These are phyloP conservation scores for Tubosaeta sp. DNA, from an alignment of 768 basidiomycete species.

Conservation along the genomic window DNA sequence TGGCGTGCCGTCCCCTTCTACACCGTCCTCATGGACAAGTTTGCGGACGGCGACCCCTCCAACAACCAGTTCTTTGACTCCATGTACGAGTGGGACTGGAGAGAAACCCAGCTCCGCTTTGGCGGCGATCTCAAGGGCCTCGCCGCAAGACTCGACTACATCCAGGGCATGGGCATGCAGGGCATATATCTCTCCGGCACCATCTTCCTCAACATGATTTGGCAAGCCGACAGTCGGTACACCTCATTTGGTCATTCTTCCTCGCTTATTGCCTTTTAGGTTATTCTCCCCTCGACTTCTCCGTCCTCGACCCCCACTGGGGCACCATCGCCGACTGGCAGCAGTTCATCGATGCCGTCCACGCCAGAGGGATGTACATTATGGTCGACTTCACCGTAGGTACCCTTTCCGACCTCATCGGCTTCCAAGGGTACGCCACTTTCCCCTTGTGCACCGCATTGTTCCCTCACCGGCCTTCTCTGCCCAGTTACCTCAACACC, in stretches of 20 bases:
- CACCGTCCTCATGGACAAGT: conserved; percentile 86
- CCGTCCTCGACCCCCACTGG: conserved; percentile 89
- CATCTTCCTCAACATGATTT: conserved; percentile 92
- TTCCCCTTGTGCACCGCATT: conserved; percentile 4
- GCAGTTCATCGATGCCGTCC: conserved; percentile 67
- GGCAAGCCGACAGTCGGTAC: conserved; percentile 89
- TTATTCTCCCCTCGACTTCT: conserved; percentile 91
- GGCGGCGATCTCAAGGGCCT: conserved; percentile 89
- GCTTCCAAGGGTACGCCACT: conserved; percentile 66
- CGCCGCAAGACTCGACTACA: conserved; percentile 71
- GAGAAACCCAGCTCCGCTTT: conserved; percentile 84
- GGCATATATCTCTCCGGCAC: conserved; percentile 92
- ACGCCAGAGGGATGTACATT: conserved; percentile 82
- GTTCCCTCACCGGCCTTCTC: conserved; percentile 9
- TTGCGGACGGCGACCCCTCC: conserved; percentile 86
- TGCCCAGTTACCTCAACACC: conserved; percentile 57
- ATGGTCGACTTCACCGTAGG: conserved; percentile 95
- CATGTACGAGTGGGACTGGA: conserved; percentile 76
- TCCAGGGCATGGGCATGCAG: conserved; percentile 82
- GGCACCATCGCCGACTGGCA: conserved; percentile 82
- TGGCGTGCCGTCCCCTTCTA: conserved; percentile 83
- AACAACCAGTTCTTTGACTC: conserved; percentile 89
- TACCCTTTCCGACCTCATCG: conserved; percentile 85
- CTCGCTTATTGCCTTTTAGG: conserved; percentile 35
- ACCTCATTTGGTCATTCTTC: not conserved